These are phyloP conservation scores for Gautieria morchelliformis DNA, from an alignment of 768 basidiomycete species.

Conservation along the genomic window DNA sequence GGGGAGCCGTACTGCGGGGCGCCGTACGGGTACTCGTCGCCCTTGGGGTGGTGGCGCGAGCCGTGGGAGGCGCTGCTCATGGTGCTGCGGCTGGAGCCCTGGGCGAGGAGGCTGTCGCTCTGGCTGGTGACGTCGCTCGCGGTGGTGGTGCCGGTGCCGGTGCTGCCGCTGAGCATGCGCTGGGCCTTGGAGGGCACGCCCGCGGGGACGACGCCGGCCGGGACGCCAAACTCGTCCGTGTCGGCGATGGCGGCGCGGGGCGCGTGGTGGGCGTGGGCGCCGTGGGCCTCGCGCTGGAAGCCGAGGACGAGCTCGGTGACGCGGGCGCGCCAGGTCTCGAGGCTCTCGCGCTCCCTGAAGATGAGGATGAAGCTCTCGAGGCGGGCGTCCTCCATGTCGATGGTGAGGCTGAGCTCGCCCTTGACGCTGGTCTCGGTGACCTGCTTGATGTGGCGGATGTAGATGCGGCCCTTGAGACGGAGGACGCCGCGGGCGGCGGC, in stretches of 20 bases:
- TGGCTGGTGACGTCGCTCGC: conserved; percentile 38
- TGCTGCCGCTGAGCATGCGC: conserved; percentile 68
- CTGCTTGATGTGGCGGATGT: conserved; percentile 87
- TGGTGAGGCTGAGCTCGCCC: conserved; percentile 87
- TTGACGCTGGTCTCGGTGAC: conserved; percentile 71
- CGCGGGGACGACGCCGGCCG: conserved; percentile 16
- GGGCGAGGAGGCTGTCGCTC: conserved; percentile 54
- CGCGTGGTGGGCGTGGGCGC: conserved; percentile 20
- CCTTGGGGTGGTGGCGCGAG: too few species aligned
- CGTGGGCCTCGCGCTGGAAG: conserved; percentile 29
- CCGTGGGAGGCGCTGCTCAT: too few species aligned
- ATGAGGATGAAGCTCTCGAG: conserved; percentile 93
- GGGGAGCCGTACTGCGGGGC: too few species aligned
- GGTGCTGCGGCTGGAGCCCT: conserved; percentile 53
- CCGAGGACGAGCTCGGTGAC: conserved; percentile 69
- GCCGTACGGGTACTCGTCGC: too few species aligned
- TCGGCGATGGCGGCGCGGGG: conserved; percentile 33
- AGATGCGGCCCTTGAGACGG: conserved; percentile 89
- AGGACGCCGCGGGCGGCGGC: conserved; percentile 53
- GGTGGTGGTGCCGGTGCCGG: too few species aligned
- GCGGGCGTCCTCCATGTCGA: conserved; percentile 93
- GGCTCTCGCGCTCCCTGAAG: conserved; percentile 82
- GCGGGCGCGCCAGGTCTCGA: conserved; percentile 82
- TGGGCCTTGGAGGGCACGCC: conserved; percentile 40
- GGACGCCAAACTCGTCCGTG: conserved; percentile 69